Conservation (phyloP, 2,329 filamentous ascomycete species). For the Incumbomyces lentus region DNA sequence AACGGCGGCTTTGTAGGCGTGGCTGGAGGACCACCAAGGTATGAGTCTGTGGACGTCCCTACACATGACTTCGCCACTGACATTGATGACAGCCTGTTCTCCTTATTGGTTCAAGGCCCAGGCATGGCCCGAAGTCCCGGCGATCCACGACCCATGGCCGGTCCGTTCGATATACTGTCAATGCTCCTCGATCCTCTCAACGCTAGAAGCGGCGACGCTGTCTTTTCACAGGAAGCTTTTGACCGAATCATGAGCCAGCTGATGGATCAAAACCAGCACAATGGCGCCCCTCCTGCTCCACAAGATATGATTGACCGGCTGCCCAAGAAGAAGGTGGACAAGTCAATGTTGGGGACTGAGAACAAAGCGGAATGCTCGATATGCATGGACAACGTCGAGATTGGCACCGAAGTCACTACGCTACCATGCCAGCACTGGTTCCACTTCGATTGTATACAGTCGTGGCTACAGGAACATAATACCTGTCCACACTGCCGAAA, state of each 20-base stretch:
- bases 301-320: constrained; percentile 63
- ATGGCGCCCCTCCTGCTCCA: constrained; percentile 71
- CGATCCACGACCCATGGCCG: constrained; percentile 10
- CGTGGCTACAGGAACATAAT: constrained; percentile 84
- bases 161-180: constrained; percentile 38
- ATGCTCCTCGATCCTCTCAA: constrained; percentile 30
- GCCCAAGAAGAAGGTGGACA: constrained; percentile 59
- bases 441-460: constrained; percentile 67
- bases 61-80: neutral
- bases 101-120: constrained; percentile 14
- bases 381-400: constrained; percentile 74
- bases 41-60: neutral
- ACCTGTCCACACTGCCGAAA: constrained; percentile 61
- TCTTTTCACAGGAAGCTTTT: constrained; percentile 81
- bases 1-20: neutral
- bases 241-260: constrained; percentile 79
- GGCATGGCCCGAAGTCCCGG: neutral
- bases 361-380: constrained; percentile 77
- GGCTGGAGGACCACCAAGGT: neutral
- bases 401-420: constrained; percentile 63
- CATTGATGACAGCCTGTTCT: constrained; percentile 12
- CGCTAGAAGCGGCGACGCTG: constrained; percentile 59
- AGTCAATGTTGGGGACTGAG: constrained; percentile 58
- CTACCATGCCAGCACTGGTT: constrained; percentile 93
- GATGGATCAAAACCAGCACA: constrained; percentile 66